Percentiles rank a stretch among this genome's conserved stretches.
Evolutionary conservation across 495 filamentous ascomycete genomes (phyloP).

Genomic region (Aspergillus ellipticus): DNA sequence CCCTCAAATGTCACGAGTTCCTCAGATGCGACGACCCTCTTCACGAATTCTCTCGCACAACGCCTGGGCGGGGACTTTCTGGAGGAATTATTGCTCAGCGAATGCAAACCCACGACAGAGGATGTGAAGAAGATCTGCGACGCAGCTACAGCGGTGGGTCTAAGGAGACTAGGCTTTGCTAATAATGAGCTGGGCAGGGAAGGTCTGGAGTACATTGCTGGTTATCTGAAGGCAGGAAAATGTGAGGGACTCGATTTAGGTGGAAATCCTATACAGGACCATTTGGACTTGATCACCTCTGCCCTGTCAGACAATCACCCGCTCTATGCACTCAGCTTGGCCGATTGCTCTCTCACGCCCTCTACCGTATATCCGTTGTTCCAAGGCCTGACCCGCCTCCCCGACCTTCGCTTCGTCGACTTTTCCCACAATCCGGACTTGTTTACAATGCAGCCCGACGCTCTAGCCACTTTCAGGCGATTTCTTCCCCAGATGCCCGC

Average conservation of each 20-base stretch:
- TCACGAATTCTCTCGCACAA: slow-evolving; percentile 71
- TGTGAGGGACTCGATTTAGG: slow-evolving; percentile 94
- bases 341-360: slow-evolving; percentile 78
- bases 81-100: slow-evolving; percentile 78
- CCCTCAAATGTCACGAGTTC: slow-evolving; percentile 5
- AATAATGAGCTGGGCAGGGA: slow-evolving; percentile 71
- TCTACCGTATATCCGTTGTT: slow-evolving; percentile 69
- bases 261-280: slow-evolving; percentile 75
- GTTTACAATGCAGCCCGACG: slow-evolving; percentile 70
- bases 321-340: slow-evolving; percentile 79
- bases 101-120: slow-evolving; percentile 66
- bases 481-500: slow-evolving; percentile 78
- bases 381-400: slow-evolving; percentile 65
- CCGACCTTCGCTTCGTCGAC: slow-evolving; percentile 84
- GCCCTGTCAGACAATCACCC: slow-evolving; percentile 59
- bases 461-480: slow-evolving; percentile 70
- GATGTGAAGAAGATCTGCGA: slow-evolving; percentile 72
- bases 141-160: slow-evolving; percentile 67
- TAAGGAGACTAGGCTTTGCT: slow-evolving; percentile 75
- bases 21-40: slow-evolving; percentile 52
- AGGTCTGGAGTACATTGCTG: slow-evolving; percentile 69
- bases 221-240: slow-evolving; percentile 65
- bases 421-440: slow-evolving; percentile 83
- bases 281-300: slow-evolving; percentile 63
- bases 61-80: slow-evolving; percentile 71